These are phyloP conservation scores for Eimeria brunetti DNA, from an alignment of 169 alveolate species.

Conservation along the genomic window DNA sequence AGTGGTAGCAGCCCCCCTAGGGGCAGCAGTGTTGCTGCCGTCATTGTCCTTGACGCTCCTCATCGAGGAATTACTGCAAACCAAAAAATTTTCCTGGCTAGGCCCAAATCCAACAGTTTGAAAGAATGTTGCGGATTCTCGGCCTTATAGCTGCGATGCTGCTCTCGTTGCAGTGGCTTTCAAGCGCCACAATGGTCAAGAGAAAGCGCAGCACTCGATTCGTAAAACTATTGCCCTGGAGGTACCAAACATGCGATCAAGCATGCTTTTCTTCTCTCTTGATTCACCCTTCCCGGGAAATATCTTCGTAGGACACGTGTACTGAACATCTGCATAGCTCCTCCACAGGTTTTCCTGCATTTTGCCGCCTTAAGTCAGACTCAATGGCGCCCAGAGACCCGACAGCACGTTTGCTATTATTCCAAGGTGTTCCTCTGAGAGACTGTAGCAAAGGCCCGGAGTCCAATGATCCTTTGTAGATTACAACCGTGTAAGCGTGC, in stretches of 20 bases:
- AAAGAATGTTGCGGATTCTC: neutral
- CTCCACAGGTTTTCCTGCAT: slow-evolving; percentile 24
- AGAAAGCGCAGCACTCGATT: neutral
- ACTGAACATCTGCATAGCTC: slow-evolving; percentile 60
- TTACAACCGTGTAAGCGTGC: slow-evolving; percentile 25
- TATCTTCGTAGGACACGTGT: slow-evolving; percentile 1
- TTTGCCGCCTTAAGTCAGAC: neutral
- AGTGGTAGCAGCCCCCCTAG: neutral
- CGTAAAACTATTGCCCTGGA: neutral
- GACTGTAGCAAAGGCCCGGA: slow-evolving; percentile 15
- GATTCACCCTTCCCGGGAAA: neutral
- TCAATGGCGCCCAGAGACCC: slow-evolving; percentile 1
- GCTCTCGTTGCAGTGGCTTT: neutral
- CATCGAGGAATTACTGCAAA: neutral
- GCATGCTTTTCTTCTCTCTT: neutral
- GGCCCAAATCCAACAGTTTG: neutral
- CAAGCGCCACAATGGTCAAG: neutral
- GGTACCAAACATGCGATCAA: neutral
- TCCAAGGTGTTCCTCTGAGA: neutral
- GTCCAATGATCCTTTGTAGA: neutral
- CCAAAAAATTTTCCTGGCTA: neutral
- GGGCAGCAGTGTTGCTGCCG: neutral
- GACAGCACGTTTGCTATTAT: slow-evolving; percentile 24
- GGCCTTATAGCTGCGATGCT: neutral
- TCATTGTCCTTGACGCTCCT: neutral